phyloP scores from a whole-genome alignment of 2,329 filamentous ascomycete genomes.

The Neofusicoccum parvum region DNA sequence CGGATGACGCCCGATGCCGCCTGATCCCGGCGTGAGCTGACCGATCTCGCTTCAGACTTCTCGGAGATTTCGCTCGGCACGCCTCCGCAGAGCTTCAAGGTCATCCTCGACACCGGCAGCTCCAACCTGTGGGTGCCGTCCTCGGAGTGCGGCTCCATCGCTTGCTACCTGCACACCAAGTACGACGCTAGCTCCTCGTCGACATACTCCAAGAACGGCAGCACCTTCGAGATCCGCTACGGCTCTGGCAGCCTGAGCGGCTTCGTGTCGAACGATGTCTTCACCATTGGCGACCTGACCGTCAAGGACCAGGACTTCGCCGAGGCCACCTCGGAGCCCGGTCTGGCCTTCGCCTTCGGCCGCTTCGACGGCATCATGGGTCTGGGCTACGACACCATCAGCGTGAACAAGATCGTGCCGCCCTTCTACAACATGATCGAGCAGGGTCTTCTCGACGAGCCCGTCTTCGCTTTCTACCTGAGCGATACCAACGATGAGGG shows the following conservation, averaged over 20 bases:
- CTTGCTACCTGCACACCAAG: conserved; percentile 95
- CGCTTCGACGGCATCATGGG: conserved; percentile 96
- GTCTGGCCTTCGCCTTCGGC: conserved; percentile 95
- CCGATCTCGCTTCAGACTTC: conserved; percentile 67
- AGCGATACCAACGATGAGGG: conserved; percentile 71
- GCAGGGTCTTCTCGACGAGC: conserved; percentile 85
- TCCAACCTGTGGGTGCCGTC: conserved; percentile 99
- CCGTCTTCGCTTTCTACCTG: conserved; percentile 96
- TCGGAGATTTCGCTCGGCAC: conserved; percentile 92
- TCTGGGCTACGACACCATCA: conserved; percentile 91
- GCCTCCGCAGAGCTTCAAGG: conserved; percentile 95
- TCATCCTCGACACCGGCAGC: conserved; percentile 96
- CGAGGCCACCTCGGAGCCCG: conserved; percentile 93
- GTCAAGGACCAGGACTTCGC: conserved; percentile 93
- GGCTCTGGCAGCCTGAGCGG: conserved; percentile 93
- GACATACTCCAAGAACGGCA: conserved; percentile 92
- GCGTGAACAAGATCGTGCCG: conserved; percentile 92
- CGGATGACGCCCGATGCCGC: not conserved
- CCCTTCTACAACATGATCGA: conserved; percentile 97
- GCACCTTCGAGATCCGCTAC: conserved; percentile 89
- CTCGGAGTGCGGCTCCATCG: conserved; percentile 86
- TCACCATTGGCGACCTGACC: conserved; percentile 85
- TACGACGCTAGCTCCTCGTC: conserved; percentile 91
- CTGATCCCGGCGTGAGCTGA: conserved; percentile 2
- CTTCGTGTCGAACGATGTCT: conserved; percentile 85